Conservation (phyloP, 2,329 filamentous ascomycete species). For the Pyrenochaeta sp. region DNA sequence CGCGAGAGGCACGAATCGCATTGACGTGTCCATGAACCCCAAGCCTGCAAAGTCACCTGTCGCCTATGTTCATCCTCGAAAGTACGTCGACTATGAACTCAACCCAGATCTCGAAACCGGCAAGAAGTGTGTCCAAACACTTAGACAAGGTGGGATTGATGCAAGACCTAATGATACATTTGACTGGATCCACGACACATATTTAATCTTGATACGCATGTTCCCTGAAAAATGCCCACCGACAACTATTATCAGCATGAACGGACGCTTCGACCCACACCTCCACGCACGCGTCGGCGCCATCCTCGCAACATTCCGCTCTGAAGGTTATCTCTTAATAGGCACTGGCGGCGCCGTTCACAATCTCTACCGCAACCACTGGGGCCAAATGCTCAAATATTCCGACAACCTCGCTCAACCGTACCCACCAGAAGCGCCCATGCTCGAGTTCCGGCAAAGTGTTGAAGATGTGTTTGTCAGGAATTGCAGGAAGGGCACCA, state of each 20-base stretch:
- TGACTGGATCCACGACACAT: conserved; percentile 78
- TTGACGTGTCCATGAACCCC: conserved; percentile 70
- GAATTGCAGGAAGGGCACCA: conserved; percentile 57
- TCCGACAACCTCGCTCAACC: conserved; percentile 70
- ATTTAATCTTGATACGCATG: conserved; percentile 74
- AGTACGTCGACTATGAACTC: conserved; percentile 70
- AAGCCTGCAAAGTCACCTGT: conserved; percentile 69
- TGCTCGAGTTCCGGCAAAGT: conserved; percentile 71
- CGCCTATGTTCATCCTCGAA: conserved; percentile 71
- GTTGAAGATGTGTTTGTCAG: conserved; percentile 68
- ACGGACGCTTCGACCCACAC: conserved; percentile 64
- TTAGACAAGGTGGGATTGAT: conserved; percentile 63
- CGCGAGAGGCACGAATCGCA: conserved; percentile 59
- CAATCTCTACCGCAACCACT: conserved; percentile 74
- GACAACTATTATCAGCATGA: conserved; percentile 67
- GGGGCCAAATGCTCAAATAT: conserved; percentile 70
- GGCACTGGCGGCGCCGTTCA: conserved; percentile 72
- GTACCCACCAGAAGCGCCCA: conserved; percentile 66
- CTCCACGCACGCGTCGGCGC: conserved; percentile 66
- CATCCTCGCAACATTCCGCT: conserved; percentile 64
- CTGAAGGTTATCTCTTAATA: conserved; percentile 65
- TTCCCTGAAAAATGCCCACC: conserved; percentile 72
- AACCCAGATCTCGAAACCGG: conserved; percentile 66
- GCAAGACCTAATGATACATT: conserved; percentile 64
- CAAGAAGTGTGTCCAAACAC: conserved; percentile 59